These are phyloP conservation scores for Dictyostelium brefeldianum DNA, from an alignment of 78 protist species.

Conservation along the genomic window DNA sequence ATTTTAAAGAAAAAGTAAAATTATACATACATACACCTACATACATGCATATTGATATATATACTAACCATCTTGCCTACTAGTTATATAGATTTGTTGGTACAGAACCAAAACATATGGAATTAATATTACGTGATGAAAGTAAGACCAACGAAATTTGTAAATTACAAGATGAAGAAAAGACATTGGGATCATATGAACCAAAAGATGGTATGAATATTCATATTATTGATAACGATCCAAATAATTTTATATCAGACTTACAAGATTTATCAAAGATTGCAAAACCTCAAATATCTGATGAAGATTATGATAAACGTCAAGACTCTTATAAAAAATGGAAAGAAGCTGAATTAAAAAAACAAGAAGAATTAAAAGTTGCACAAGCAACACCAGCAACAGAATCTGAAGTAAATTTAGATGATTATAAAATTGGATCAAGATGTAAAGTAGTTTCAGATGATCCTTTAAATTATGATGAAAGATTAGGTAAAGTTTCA, in stretches of 20 bases:
- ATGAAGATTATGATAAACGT: conserved; percentile 89
- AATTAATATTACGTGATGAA: conserved; percentile 58
- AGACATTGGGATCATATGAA: conserved; percentile 36
- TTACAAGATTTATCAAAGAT: conserved; percentile 80
- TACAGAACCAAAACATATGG: conserved; percentile 81
- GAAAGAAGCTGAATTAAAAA: conserved; percentile 23
- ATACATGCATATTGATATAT: not conserved
- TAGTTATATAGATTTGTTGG: conserved; percentile 81
- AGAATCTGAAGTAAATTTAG: conserved; percentile 1
- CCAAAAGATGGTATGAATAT: conserved; percentile 53
- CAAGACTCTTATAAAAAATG: conserved; percentile 82
- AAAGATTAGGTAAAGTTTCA: conserved; percentile 81
- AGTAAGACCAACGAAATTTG: conserved; percentile 17
- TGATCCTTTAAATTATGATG: conserved; percentile 7
- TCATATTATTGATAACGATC: conserved; percentile 87
- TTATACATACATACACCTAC: conserved; percentile 4
- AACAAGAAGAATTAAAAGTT: not conserved
- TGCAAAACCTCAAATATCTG: conserved; percentile 86
- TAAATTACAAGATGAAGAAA: conserved; percentile 50
- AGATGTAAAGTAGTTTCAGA: conserved; percentile 34
- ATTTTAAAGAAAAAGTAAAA: conserved; percentile 87
- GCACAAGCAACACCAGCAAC: not conserved
- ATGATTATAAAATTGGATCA: conserved; percentile 1
- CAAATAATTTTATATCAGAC: conserved; percentile 37
- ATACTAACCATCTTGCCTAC: too few relatives aligned